Base-by-base conservation (phyloP, 208 protist species). In the Kentomonas sorsogonicus region DNA sequence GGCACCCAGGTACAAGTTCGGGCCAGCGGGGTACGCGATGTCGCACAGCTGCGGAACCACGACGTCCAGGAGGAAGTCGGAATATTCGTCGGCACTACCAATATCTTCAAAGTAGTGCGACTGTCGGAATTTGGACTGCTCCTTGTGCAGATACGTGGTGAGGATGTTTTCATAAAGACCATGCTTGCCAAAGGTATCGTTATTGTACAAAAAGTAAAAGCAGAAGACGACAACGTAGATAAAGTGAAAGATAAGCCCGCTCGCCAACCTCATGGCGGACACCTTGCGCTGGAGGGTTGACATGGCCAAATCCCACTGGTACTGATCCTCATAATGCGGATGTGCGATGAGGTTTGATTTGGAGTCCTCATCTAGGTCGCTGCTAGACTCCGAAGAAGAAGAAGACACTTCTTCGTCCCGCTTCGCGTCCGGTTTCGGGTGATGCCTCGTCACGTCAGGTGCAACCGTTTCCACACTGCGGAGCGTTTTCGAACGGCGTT, bases 291-390 rank as follows among this genome's bases (percentile, higher is more conserved):
- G n/a, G n/a, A 80, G 53, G 9, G 48, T 30, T 22, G 30, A 23
- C 15, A 66, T 57, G 15, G 60, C 69, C 43, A 76, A 76, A 36
- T 68, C 64, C 61, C 62, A 73, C 30, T 67, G 73, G 15, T 74
- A 69, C 0, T 25, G 7, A 15, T 56, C 51, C 11, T 38, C 30
- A 7, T 39, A n/a, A n/a, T n/a, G n/a, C n/a, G n/a, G n/a, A n/a
- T n/a, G n/a, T n/a, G n/a, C n/a, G n/a, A n/a, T n/a, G n/a, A n/a
- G n/a, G n/a, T n/a, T n/a, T n/a, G n/a, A n/a, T n/a, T n/a, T n/a
- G n/a, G n/a, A n/a, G n/a, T n/a, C n/a, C n/a, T n/a, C n/a, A n/a
- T n/a, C n/a, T n/a, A n/a, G n/a, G n/a, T n/a, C n/a, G n/a, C n/a
- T n/a, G n/a, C n/a, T n/a, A n/a, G n/a, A n/a, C n/a, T n/a, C n/a